Conservation (phyloP, 2,329 filamentous ascomycete genomes). For the Microcera coccophila region DNA sequence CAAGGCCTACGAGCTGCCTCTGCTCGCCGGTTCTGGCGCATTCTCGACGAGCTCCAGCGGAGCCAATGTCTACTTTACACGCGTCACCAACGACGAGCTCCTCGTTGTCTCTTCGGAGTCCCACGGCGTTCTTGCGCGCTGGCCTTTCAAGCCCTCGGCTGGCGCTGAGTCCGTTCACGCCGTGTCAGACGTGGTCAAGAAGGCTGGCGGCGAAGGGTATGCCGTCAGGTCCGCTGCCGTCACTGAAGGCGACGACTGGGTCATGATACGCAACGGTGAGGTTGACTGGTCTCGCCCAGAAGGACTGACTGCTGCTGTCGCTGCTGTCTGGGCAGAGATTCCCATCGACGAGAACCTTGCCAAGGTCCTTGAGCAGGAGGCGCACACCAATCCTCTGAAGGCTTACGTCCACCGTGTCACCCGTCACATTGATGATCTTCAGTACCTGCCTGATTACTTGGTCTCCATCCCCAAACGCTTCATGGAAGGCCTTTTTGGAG, state of each 20-base stretch:
- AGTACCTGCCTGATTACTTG: slow-evolving; percentile 71
- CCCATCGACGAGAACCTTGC: slow-evolving; percentile 70
- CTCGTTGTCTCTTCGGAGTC: slow-evolving; percentile 72
- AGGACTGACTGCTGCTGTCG: slow-evolving; percentile 72
- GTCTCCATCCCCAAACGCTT: slow-evolving; percentile 65
- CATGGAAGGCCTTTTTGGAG: slow-evolving; percentile 60
- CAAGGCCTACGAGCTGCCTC: slow-evolving; percentile 78
- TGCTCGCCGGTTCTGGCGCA: slow-evolving; percentile 63
- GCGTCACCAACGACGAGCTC: slow-evolving; percentile 71
- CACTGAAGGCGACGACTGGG: slow-evolving; percentile 69
- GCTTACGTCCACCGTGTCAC: slow-evolving; percentile 87
- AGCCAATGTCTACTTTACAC: slow-evolving; percentile 84
- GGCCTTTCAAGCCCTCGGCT: slow-evolving; percentile 53
- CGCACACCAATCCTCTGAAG: slow-evolving; percentile 70
- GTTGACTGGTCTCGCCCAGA: slow-evolving; percentile 78
- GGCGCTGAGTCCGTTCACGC: slow-evolving; percentile 57
- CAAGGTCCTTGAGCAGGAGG: slow-evolving; percentile 79
- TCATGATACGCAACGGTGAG: slow-evolving; percentile 77
- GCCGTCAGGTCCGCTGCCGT: slow-evolving; percentile 75
- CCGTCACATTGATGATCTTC: slow-evolving; percentile 75
- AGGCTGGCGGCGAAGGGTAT: slow-evolving; percentile 58
- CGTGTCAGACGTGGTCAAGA: slow-evolving; percentile 78
- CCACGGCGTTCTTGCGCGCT: slow-evolving; percentile 70
- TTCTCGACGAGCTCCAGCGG: slow-evolving; percentile 75
- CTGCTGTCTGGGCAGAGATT: slow-evolving; percentile 76